Percentiles rank a stretch among this genome's conserved stretches.
These are phyloP conservation scores for Otatea glauca DNA, from an alignment of 176 grass and related monocot genomes.

Conservation along the genomic window DNA sequence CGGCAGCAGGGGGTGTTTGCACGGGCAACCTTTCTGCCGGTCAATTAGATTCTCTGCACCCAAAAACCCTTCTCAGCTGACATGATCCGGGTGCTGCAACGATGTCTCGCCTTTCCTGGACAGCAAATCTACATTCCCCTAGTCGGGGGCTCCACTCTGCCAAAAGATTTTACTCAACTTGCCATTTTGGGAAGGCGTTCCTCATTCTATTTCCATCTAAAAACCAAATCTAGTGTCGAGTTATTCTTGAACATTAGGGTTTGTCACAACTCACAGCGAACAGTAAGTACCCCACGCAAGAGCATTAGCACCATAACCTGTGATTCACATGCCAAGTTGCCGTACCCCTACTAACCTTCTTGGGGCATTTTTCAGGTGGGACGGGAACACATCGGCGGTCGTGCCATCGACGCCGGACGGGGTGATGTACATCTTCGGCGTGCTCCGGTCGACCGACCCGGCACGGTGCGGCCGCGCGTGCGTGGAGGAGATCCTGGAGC, in stretches of 20 bases:
- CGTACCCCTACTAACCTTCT: background rate
- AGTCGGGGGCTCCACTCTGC: background rate
- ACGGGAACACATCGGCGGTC: constrained; percentile 70
- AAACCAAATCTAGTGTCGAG: background rate
- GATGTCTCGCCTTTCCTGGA: constrained; percentile 10
- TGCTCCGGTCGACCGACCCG: constrained; percentile 75
- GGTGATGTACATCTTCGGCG: constrained; percentile 64
- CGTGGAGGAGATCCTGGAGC: constrained; percentile 57
- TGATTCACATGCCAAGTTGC: background rate
- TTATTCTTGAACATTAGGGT: background rate
- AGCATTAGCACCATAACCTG: background rate
- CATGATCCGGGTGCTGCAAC: constrained; percentile 30
- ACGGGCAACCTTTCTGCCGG: constrained; percentile 26
- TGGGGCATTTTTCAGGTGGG: constrained; percentile 61
- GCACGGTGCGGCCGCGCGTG: constrained; percentile 53
- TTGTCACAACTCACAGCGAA: background rate
- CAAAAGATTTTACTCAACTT: background rate
- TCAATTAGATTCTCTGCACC: constrained; percentile 25
- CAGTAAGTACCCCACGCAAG: background rate
- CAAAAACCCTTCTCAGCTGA: background rate
- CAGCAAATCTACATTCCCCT: constrained; percentile 10
- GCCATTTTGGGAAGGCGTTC: constrained; percentile 31
- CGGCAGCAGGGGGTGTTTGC: constrained; percentile 11
- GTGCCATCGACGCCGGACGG: constrained; percentile 52
- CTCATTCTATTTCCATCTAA: background rate